phyloP scores from a whole-genome alignment of 2,329 filamentous ascomycete species.

The Bipolaris cookei region DNA sequence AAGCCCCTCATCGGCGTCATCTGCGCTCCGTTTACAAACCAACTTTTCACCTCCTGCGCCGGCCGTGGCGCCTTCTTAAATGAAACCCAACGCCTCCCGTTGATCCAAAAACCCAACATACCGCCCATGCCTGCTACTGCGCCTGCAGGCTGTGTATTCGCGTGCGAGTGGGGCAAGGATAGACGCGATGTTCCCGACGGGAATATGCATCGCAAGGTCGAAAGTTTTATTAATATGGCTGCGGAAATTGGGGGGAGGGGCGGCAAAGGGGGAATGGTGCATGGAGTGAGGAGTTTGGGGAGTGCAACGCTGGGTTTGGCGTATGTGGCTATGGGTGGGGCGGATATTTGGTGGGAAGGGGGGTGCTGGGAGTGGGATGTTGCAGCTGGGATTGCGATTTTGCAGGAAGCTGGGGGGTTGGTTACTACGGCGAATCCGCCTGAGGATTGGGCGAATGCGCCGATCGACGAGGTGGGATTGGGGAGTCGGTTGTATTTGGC shows the following conservation, averaged over 20 bases:
- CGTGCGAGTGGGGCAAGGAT: conserved; percentile 83
- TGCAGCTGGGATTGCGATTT: conserved; percentile 74
- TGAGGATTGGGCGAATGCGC: conserved; percentile 59
- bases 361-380: conserved; percentile 87
- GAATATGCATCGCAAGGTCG: conserved; percentile 73
- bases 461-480: conserved; percentile 65
- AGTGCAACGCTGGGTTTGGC: conserved; percentile 76
- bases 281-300: conserved; percentile 74
- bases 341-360: conserved; percentile 85
- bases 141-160: conserved; percentile 73
- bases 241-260: conserved; percentile 66
- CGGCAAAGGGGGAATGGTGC: conserved; percentile 78
- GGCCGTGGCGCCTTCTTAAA: conserved; percentile 74
- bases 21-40: conserved; percentile 71
- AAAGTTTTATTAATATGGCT: conserved; percentile 78
- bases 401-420: conserved; percentile 75
- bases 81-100: conserved; percentile 66
- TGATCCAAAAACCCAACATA: conserved; percentile 64
- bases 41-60: conserved; percentile 71
- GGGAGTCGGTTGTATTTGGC: conserved; percentile 75
- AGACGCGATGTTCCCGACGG: conserved; percentile 69
- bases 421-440: conserved; percentile 78
- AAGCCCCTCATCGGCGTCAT: conserved; percentile 72
- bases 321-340: conserved; percentile 75
- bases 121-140: conserved; percentile 68